Conservation (phyloP, 345 rosid genomes). For the Euphorbia peplus region DNA sequence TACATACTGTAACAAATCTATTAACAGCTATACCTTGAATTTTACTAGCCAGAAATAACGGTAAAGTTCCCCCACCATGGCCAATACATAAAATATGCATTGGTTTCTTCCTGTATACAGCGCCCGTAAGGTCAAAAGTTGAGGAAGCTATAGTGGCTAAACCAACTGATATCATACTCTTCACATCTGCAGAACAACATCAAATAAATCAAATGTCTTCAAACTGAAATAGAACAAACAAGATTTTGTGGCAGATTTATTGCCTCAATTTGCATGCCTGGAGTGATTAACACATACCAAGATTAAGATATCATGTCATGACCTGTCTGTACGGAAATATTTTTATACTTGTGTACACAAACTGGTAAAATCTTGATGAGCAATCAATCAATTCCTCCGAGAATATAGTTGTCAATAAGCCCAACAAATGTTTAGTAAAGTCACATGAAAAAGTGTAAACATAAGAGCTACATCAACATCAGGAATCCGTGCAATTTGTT, state of each 20-base stretch:
- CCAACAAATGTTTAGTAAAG: neutral
- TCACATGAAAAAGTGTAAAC: neutral
- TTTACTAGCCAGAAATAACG: constrained; percentile 73
- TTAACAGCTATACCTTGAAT: constrained; percentile 50
- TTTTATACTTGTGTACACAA: neutral
- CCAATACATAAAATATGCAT: constrained; percentile 82
- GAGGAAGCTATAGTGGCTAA: constrained; percentile 62
- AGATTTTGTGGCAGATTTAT: neutral
- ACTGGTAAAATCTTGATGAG: neutral
- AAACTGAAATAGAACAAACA: neutral
- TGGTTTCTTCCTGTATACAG: constrained; percentile 46
- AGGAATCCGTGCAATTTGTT: neutral
- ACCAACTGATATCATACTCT: constrained; percentile 84
- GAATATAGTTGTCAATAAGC: neutral
- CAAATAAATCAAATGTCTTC: neutral
- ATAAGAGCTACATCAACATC: neutral
- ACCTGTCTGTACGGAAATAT: neutral
- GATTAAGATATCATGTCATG: neutral
- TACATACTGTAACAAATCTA: neutral
- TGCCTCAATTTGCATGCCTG: neutral
- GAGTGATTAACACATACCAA: neutral
- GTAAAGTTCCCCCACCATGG: constrained; percentile 94
- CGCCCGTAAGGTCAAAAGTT: constrained; percentile 48
- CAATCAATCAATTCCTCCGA: constrained; percentile 2
- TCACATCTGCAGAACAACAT: constrained; percentile 54